A percentile compares a stretch with the other conserved stretches of the same genome.
Evolutionary conservation across 306 rosid species (phyloP).

Genomic region (Hippophae tibetana): DNA sequence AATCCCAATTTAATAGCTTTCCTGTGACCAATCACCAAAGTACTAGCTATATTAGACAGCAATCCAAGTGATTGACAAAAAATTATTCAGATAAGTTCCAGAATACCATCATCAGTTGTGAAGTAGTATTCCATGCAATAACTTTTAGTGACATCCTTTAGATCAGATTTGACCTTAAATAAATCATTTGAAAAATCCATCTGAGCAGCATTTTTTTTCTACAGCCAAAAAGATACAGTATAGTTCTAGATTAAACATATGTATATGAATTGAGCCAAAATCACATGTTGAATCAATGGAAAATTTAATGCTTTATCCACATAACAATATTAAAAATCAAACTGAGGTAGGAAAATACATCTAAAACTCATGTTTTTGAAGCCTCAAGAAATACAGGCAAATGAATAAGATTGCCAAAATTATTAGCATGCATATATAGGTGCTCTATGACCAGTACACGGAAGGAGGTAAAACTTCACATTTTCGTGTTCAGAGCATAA

Average conservation of each 20-base stretch:
- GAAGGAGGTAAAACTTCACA: no score
- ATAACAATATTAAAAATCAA: no score
- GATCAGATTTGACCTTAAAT: slow-evolving; percentile 74
- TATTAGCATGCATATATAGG: no score
- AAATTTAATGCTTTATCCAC: neutral
- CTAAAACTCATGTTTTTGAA: no score
- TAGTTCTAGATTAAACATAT: neutral
- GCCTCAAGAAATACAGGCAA: no score
- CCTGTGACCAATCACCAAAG: slow-evolving; percentile 32
- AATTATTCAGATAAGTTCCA: neutral
- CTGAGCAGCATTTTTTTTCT: slow-evolving; percentile 70
- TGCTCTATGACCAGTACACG: no score
- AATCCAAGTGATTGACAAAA: neutral
- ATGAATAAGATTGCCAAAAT: no score
- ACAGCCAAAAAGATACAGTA: slow-evolving; percentile 15
- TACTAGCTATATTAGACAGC: slow-evolving; percentile 12
- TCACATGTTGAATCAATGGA: neutral
- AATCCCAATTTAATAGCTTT: slow-evolving; percentile 45
- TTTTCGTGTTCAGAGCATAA: no score
- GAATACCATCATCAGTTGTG: slow-evolving; percentile 47
- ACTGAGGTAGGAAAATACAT: no score
- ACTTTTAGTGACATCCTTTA: slow-evolving; percentile 64
- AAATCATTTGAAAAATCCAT: slow-evolving; percentile 45
- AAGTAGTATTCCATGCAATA: slow-evolving; percentile 81
- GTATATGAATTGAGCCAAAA: neutral